Base-by-base conservation (phyloP, 1,139 yeast genomes). In the Kazachstania sp. region DNA sequence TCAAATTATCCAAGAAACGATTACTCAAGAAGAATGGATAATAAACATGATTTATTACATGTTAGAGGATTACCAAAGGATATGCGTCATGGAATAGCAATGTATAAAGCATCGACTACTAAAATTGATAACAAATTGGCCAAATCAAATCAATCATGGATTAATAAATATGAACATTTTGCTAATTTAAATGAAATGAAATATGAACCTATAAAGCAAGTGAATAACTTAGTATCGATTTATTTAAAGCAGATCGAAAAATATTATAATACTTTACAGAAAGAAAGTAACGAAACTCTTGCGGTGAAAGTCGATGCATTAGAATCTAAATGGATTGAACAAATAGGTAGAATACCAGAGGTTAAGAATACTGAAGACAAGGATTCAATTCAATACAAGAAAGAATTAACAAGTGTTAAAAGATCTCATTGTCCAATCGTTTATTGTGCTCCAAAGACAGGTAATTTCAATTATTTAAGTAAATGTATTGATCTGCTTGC, bases 41-140 rank as follows among this genome's bases (percentile, higher is more conserved):
- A 18, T 5, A 32, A 32, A 11, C 15, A 9, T 92, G 86, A 50
- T 86, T 82, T 42, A 87, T 94, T 16, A 86, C 92, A 2, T 75
- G 48, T 49, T 12, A 43, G 52, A 37, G 44, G 45, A 40, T 39
- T 49, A 18, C 52, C 90, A 1, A 75, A 84, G 68, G 78, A 85
- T 15, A 74, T 83, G 48, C 72, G 76, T 52, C 84, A 59, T 50
- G 53, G 50, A 11, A 29, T 50, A 19, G 39, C 46, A 4, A 38
- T 43, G 35, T 46, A 46, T 31, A 48, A 46, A 20, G 44, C 46
- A n/a, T 37, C 49, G 7, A 23, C 37, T 2, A 36, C 41, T 23
- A 37, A 29, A 19, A 16, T 45, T 30, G 12, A 28, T 13, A 41
- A 46, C 43, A 16, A 20, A 9, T 29, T 42, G 19, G 38, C 38